Evolutionary conservation across 805 yeast species (phyloP), one percentile per base, ranked within the genome.

Genomic region (Wickerhamiella sorbophila): DNA sequence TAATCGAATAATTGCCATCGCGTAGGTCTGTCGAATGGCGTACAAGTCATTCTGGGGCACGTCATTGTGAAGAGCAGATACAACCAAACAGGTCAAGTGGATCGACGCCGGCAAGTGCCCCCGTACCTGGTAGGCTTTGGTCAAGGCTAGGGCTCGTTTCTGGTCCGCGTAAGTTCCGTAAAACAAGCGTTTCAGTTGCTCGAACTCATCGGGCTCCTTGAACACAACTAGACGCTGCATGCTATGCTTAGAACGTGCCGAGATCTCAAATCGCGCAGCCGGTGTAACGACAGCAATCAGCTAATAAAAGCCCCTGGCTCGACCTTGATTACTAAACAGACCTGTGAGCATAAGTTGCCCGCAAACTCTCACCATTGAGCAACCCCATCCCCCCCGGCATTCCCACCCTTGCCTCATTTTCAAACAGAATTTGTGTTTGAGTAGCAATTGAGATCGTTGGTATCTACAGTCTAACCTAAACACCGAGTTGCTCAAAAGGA

Each of bases 1-100:
- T 61, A 88, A 85, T 44, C 93, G 65, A 21, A 85, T 77, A 10
- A 87, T 53, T 0, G 85, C 74, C 49, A 51, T 50, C 3, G 54
- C 31, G 36, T 54, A 54, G 4, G 49, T 42, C 33, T 45, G 49
- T 2, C 57, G 49, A 12, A 52, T 51, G 5, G 52, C 49, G 26
- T 51, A 53, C 14, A 51, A 17, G 31, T 53, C 57, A 32, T 38
- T 38, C 4, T n/a, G 8, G 2, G 55, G 56, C 2, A 45, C 36
- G 36, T 53, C 57, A 22, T 42, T 45, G 24, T 41, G 52, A 9
- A 44, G 16, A 2, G 56, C 53, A 1, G 56, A 42, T 2, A 45
- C 34, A 1, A 53, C 16, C 31, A 52, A 48, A 40, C 52, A 48
- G 10, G 57, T 53, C n/a, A 47, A 43, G 21, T 53, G 54, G 8